Base-by-base conservation (phyloP, 2,329 filamentous ascomycete genomes). In the Mycocentrospora acerina region DNA sequence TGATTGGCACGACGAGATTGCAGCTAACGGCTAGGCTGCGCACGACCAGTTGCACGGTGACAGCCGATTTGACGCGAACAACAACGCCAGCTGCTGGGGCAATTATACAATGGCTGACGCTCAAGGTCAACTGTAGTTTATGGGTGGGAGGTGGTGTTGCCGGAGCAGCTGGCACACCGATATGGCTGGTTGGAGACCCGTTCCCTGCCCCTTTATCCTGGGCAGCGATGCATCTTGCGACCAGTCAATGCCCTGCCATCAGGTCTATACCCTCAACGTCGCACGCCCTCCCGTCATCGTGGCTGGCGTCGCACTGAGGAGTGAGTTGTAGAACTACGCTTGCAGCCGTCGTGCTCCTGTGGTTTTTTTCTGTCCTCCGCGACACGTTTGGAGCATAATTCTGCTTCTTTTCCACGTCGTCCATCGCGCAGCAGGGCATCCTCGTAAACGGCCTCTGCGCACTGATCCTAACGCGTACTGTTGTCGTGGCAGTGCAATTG, bases 241-340 rank as follows among this genome's bases (percentile, higher is more conserved):
- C 32, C 35, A 50, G 42, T 42, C 48, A 34, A 44, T 15, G 30
- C 38, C 44, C 45, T 44, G 45, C 49, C 19, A 37, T 44, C 50
- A 51, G 44, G 46, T 40, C 24, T 42, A 50, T 39, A 33, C 42
- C 36, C n/a, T n/a, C n/a, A n/a, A n/a, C n/a, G n/a, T 42, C 46
- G 43, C 44, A 44, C 51, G 32, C 31, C 32, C 43, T 40, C 31
- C 49, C 42, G 37, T 50, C 44, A 42, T 48, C 53, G 55, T 60
- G 55, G 60, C 57, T 59, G 54, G 59, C 38, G 58, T 57, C 35
- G 38, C 51, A 60, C 53, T 44, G 50, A 16, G 36, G 24, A 45
- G 44, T 46, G 40, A 48, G 18, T 34, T 12, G 24, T 41, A 44
- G 38, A 30, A 37, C 27, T 24, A 17, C 35, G 24, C 35, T 42